phyloP scores from a whole-genome alignment of 257 asterid genomes.

The Ilex aquifolium region DNA sequence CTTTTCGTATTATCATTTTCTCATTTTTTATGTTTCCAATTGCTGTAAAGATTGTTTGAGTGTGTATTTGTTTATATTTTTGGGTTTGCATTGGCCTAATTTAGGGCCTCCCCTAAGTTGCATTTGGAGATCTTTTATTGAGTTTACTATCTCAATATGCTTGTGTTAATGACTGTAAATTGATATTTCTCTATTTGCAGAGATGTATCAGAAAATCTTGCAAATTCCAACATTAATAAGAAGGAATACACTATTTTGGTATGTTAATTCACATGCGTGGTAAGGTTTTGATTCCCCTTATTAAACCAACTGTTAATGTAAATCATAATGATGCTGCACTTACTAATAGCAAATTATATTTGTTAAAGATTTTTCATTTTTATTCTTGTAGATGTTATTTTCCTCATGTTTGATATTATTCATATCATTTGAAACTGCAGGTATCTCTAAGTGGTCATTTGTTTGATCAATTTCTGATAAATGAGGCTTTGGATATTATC shows the following conservation, averaged over 20 bases:
- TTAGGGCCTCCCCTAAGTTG: background rate
- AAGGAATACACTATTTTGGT: slow-evolving; percentile 71
- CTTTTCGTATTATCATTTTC: background rate
- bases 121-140: background rate
- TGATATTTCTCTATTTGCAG: slow-evolving; percentile 27
- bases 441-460: slow-evolving; percentile 90
- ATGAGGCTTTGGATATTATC: slow-evolving; percentile 88
- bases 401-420: slow-evolving; percentile 3
- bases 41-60: background rate
- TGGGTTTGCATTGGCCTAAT: background rate
- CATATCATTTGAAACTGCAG: slow-evolving; percentile 36
- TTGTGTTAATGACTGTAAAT: too few species aligned
- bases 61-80: background rate
- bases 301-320: background rate
- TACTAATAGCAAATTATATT: background rate
- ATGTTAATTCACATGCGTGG: slow-evolving; percentile 7
- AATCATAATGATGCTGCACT: background rate
- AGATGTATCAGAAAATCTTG: slow-evolving; percentile 29
- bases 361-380: background rate
- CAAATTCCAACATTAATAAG: slow-evolving; percentile 35
- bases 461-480: slow-evolving; percentile 85
- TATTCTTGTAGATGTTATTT: background rate
- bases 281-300: background rate
- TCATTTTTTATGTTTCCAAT: background rate
- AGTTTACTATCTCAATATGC: background rate